phyloP scores from a whole-genome alignment of 306 rosid genomes.

The Pyrus bretschneideri region DNA sequence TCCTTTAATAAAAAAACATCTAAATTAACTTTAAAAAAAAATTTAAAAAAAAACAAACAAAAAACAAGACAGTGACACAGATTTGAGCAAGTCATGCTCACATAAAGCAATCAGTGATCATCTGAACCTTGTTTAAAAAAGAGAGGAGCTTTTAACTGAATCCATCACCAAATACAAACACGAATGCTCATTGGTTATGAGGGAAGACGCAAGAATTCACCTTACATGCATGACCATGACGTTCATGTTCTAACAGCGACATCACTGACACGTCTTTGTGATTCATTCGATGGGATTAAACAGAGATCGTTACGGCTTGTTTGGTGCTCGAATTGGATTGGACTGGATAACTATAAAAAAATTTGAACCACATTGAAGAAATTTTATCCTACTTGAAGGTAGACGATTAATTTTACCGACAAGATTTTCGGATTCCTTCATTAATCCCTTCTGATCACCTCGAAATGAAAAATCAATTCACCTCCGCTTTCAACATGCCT shows the following conservation, averaged over 20 bases:
- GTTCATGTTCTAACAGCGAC: not conserved
- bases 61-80: conserved; percentile 6
- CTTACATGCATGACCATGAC: not conserved
- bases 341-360: too few species aligned
- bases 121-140: not conserved
- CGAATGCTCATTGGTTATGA: not conserved
- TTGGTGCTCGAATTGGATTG: not conserved
- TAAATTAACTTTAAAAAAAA: not conserved
- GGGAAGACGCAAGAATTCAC: not conserved
- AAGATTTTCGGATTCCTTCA: too few species aligned
- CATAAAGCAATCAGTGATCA: conserved; percentile 3
- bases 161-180: not conserved
- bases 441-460: too few species aligned
- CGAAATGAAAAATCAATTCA: not conserved
- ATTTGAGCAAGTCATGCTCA: conserved; percentile 15
- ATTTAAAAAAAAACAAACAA: not conserved
- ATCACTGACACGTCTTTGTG: too few species aligned
- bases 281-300: too few species aligned
- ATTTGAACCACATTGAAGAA: too few species aligned
- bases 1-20: too few species aligned
- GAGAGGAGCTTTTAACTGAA: not conserved
- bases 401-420: too few species aligned
- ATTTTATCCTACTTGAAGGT: too few species aligned
- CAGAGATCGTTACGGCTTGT: not conserved
- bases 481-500: too few species aligned